These are phyloP conservation scores for Cryptococcus sp. DNA, from an alignment of 1,284 basidiomycete genomes.

Conservation along the genomic window DNA sequence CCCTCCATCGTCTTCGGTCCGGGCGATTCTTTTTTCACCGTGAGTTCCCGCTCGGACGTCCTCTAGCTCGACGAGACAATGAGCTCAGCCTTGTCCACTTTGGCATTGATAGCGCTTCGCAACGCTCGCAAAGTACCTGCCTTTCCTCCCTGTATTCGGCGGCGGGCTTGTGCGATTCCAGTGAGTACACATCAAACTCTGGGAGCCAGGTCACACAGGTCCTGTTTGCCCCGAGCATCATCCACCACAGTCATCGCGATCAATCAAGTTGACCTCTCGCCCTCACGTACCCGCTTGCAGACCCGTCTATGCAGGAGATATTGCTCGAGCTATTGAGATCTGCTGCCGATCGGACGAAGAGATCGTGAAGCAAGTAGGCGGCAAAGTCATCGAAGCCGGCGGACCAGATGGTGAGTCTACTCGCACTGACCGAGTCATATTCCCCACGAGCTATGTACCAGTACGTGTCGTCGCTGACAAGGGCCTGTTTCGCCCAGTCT, in stretches of 20 bases:
- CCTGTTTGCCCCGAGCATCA: not conserved
- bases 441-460: not conserved
- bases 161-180: slow-evolving; percentile 69
- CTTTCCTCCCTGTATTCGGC: slow-evolving; percentile 70
- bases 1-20: slow-evolving; percentile 72
- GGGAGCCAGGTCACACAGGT: not conserved
- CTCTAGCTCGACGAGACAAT: not conserved
- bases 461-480: not conserved
- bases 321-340: slow-evolving; percentile 64
- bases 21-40: slow-evolving; percentile 70
- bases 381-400: slow-evolving; percentile 68
- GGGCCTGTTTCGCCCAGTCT: slow-evolving; percentile 54
- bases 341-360: slow-evolving; percentile 57
- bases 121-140: slow-evolving; percentile 61
- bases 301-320: slow-evolving; percentile 68
- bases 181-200: slow-evolving; percentile 21
- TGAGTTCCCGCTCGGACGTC: slow-evolving; percentile 42
- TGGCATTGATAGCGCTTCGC: slow-evolving; percentile 62
- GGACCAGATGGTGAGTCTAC: slow-evolving; percentile 63
- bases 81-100: not conserved
- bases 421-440: not conserved
- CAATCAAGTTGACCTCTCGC: not conserved
- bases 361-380: slow-evolving; percentile 56
- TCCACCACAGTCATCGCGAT: not conserved
- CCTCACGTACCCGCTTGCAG: slow-evolving; percentile 6